A percentile compares a stretch with the other conserved stretches of the same genome.
phyloP scores from a whole-genome alignment of 1,284 basidiomycete species.

The Schizophyllum commune region DNA sequence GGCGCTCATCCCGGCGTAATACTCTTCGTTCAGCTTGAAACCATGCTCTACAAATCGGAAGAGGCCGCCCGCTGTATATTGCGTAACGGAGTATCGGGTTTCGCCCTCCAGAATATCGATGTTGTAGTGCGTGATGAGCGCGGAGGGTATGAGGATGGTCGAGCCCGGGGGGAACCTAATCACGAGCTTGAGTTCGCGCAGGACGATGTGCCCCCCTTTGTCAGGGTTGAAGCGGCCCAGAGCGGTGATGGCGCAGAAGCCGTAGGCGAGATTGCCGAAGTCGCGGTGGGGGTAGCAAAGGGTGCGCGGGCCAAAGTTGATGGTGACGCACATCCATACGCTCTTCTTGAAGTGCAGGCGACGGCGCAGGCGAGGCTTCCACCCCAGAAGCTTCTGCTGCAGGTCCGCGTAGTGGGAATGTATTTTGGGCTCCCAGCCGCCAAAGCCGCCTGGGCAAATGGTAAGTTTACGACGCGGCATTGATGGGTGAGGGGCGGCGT shows the following conservation, averaged over 20 bases:
- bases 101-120: neutral
- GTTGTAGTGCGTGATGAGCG: conserved; percentile 3
- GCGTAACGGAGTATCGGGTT: neutral
- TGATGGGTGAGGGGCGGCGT: neutral
- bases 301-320: conserved; percentile 1
- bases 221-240: conserved; percentile 1
- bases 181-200: conserved; percentile 3
- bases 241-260: conserved; percentile 1
- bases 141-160: conserved; percentile 1
- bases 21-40: neutral
- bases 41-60: conserved; percentile 4
- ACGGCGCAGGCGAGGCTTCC: neutral
- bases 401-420: neutral
- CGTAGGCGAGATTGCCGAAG: conserved; percentile 1
- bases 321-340: neutral
- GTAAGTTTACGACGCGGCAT: neutral
- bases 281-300: conserved; percentile 2
- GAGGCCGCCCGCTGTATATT: conserved; percentile 2
- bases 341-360: neutral
- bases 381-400: neutral
- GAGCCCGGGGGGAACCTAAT: conserved; percentile 1
- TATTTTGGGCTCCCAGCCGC: conserved; percentile 1
- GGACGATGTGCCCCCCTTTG: neutral
- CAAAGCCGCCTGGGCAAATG: neutral
- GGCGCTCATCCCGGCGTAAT: neutral